Evolutionary conservation across 768 basidiomycete genomes (phyloP).

Genomic region (Hemileccinum rubropunctum): DNA sequence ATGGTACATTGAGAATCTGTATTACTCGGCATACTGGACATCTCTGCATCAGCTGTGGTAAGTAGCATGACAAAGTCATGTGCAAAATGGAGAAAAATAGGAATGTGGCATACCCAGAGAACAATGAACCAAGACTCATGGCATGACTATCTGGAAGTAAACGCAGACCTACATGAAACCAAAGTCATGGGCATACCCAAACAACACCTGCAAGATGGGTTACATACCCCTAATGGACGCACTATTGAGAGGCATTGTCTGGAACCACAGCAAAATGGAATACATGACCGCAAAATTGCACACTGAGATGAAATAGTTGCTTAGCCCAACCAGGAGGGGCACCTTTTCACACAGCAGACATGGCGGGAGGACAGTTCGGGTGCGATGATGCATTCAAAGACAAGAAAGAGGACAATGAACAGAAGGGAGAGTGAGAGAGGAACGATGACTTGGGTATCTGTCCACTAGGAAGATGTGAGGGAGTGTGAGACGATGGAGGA

Average conservation of each 20-base stretch:
- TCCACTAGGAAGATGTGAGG: slow-evolving; percentile 44
- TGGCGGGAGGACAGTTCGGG: slow-evolving; percentile 71
- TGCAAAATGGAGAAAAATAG: neutral
- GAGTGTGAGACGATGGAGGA: neutral
- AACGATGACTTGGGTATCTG: slow-evolving; percentile 46
- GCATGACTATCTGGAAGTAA: slow-evolving; percentile 48
- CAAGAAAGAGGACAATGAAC: slow-evolving; percentile 52
- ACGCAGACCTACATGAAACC: slow-evolving; percentile 38
- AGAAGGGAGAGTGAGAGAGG: slow-evolving; percentile 43
- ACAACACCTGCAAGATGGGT: neutral
- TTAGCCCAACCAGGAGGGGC: slow-evolving; percentile 65
- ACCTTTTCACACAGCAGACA: slow-evolving; percentile 62
- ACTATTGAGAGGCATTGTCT: slow-evolving; percentile 66
- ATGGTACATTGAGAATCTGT: slow-evolving; percentile 44
- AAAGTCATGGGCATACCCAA: neutral
- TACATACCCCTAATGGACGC: slow-evolving; percentile 61
- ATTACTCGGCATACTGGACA: neutral
- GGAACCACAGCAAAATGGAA: slow-evolving; percentile 80
- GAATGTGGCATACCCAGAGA: slow-evolving; percentile 39
- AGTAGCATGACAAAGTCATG: too few species aligned
- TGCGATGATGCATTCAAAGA: slow-evolving; percentile 59
- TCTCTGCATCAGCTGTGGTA: neutral
- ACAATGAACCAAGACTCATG: slow-evolving; percentile 49
- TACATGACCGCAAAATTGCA: slow-evolving; percentile 78
- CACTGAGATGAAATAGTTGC: slow-evolving; percentile 68